phyloP scores from a whole-genome alignment of 441 rosid species.

The Gossypium davidsonii region DNA sequence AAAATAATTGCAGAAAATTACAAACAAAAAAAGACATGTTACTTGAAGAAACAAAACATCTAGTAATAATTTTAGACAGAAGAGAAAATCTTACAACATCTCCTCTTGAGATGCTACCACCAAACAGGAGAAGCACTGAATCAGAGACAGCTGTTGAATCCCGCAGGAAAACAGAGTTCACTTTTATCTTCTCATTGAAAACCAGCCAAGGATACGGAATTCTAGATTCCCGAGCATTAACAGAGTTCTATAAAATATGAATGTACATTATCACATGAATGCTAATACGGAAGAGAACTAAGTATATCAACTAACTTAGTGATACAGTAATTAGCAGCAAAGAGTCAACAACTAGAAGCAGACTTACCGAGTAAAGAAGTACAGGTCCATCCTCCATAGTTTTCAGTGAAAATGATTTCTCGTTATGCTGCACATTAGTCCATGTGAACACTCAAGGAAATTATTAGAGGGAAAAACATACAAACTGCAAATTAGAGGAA shows the following conservation, averaged over 20 bases:
- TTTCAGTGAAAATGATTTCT: constrained; percentile 69
- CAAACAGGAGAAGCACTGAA: constrained; percentile 79
- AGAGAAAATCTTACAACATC: constrained; percentile 38
- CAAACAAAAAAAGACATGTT: background rate
- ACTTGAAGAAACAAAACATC: background rate
- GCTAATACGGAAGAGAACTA: background rate
- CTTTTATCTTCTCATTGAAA: constrained; percentile 94
- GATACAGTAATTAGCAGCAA: background rate
- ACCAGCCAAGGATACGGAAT: constrained; percentile 90
- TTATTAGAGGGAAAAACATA: background rate
- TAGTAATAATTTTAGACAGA: background rate
- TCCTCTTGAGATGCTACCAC: constrained; percentile 71
- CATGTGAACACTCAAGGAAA: constrained; percentile 15
- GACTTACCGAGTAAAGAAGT: constrained; percentile 67
- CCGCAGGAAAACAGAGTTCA: constrained; percentile 78
- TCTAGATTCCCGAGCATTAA: constrained; percentile 65
- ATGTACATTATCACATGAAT: constrained; percentile 3
- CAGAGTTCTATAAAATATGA: constrained; percentile 54
- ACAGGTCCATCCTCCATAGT: constrained; percentile 95
- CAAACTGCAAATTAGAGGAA: background rate
- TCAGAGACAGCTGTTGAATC: constrained; percentile 94
- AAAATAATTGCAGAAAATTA: background rate
- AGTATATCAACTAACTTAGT: background rate
- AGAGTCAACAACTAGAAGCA: constrained; percentile 11
- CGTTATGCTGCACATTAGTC: constrained; percentile 51